Conservation (phyloP, 108 stramenopile genomes). For the Fragilariopsis cylindrus region DNA sequence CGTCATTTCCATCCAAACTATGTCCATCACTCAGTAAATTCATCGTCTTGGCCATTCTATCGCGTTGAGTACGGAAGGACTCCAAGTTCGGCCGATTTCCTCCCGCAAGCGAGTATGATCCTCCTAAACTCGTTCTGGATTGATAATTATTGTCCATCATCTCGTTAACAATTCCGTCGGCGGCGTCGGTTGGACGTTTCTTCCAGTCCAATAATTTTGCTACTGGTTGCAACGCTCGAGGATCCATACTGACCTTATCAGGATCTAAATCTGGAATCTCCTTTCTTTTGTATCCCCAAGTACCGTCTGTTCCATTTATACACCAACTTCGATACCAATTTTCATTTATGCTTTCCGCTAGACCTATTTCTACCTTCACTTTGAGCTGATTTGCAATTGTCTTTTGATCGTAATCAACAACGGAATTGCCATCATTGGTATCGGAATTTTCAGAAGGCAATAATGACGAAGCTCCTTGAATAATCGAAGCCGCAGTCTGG, state of each 20-base stretch:
- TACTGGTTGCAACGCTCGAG: slow-evolving; percentile 21
- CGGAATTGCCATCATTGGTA: background rate
- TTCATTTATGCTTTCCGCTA: slow-evolving; percentile 53
- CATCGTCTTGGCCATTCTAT: slow-evolving; percentile 28
- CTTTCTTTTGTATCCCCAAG: slow-evolving; percentile 45
- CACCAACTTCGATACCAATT: slow-evolving; percentile 59
- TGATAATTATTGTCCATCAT: slow-evolving; percentile 34
- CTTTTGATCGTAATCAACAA: background rate
- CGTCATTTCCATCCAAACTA: slow-evolving; percentile 7
- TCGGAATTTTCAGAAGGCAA: background rate
- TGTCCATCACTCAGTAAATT: slow-evolving; percentile 25
- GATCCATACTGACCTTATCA: slow-evolving; percentile 7
- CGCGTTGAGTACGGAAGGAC: slow-evolving; percentile 13
- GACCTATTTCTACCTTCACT: slow-evolving; percentile 42
- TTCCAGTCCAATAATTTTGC: slow-evolving; percentile 33
- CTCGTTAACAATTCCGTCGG: background rate
- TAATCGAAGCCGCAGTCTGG: slow-evolving; percentile 42
- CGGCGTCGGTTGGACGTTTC: slow-evolving; percentile 9
- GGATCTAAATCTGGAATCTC: slow-evolving; percentile 13
- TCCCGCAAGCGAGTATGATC: slow-evolving; percentile 21
- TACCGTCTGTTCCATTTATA: slow-evolving; percentile 40
- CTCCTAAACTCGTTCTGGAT: slow-evolving; percentile 30
- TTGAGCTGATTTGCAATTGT: background rate
- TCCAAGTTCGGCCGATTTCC: slow-evolving; percentile 37
- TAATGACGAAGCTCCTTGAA: background rate